These are phyloP conservation scores for Raffaelea arxii DNA, from an alignment of 2,329 filamentous ascomycete species.

Conservation along the genomic window DNA sequence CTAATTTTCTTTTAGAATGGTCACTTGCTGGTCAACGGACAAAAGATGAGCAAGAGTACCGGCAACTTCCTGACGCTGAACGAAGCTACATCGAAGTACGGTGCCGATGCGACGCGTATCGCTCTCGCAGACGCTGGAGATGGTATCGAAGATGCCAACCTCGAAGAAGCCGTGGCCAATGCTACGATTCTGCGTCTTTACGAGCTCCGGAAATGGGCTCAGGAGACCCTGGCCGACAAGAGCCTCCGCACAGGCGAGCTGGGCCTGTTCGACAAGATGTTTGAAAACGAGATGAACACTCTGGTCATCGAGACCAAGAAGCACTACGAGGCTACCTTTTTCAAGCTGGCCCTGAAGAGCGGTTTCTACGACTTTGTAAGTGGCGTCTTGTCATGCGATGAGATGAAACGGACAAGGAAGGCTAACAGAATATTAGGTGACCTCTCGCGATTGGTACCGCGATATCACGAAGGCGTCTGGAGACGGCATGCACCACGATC, in stretches of 20 bases:
- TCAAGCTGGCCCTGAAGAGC: slow-evolving; percentile 78
- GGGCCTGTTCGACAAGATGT: slow-evolving; percentile 74
- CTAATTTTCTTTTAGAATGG: slow-evolving; percentile 49
- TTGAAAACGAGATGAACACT: slow-evolving; percentile 85
- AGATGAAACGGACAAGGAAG: slow-evolving; percentile 18
- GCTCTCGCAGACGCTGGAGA: slow-evolving; percentile 92
- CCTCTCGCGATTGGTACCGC: slow-evolving; percentile 71
- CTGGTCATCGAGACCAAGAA: slow-evolving; percentile 55
- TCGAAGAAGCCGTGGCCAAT: slow-evolving; percentile 91
- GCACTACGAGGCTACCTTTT: slow-evolving; percentile 42
- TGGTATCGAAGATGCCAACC: slow-evolving; percentile 90
- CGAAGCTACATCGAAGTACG: slow-evolving; percentile 82
- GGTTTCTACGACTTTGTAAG: slow-evolving; percentile 75
- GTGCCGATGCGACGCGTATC: slow-evolving; percentile 80
- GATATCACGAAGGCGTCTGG: slow-evolving; percentile 68
- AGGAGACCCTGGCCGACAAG: slow-evolving; percentile 35
- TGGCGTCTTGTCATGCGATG: too few relatives aligned
- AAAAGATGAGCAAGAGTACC: slow-evolving; percentile 98
- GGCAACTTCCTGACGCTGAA: slow-evolving; percentile 93
- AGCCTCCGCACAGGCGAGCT: slow-evolving; percentile 67
- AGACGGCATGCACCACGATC: slow-evolving; percentile 76
- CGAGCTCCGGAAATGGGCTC: slow-evolving; percentile 51
- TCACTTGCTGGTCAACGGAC: slow-evolving; percentile 86
- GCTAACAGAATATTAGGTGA: neutral
- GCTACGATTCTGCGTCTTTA: slow-evolving; percentile 80